Evolutionary conservation across 1,284 basidiomycete genomes (phyloP).

Genomic region (Filobasidium uniguttulatum): DNA sequence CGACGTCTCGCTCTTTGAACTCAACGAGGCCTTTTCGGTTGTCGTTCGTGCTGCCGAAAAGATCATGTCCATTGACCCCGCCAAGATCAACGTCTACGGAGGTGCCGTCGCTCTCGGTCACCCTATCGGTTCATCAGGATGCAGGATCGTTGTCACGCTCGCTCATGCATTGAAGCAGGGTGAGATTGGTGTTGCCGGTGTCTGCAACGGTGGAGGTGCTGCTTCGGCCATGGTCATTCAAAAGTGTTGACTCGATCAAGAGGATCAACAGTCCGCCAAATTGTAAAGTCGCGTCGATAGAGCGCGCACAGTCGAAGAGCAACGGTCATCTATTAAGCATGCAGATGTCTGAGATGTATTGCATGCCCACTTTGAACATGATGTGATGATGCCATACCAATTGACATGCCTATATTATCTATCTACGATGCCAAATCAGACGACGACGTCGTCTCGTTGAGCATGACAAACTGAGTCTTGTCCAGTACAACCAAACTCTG

Average conservation of each 20-base stretch:
- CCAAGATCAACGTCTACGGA: constrained; percentile 87
- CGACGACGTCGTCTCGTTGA: constrained; percentile 7
- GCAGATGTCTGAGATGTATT: too few species aligned
- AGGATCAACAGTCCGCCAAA: background rate
- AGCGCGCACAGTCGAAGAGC: too few species aligned
- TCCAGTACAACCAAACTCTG: constrained; percentile 11
- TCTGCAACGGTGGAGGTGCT: constrained; percentile 95
- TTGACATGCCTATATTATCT: too few species aligned
- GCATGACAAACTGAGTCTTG: constrained; percentile 8
- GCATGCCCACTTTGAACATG: too few species aligned
- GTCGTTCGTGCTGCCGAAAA: constrained; percentile 87
- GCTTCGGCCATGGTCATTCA: constrained; percentile 76
- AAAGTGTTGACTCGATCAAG: background rate
- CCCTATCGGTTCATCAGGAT: constrained; percentile 87
- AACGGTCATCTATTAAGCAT: too few species aligned
- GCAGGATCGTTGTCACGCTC: constrained; percentile 88
- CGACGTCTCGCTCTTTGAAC: constrained; percentile 85
- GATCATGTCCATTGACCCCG: constrained; percentile 64
- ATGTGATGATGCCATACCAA: too few species aligned
- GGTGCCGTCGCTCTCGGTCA: constrained; percentile 88
- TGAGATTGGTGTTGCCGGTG: constrained; percentile 89
- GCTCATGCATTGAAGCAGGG: constrained; percentile 85
- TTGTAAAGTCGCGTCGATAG: too few species aligned
- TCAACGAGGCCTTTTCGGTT: constrained; percentile 97
- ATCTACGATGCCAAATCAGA: too few species aligned